phyloP scores from a whole-genome alignment of 495 filamentous ascomycete genomes.

The Corynascus novoguineensis region DNA sequence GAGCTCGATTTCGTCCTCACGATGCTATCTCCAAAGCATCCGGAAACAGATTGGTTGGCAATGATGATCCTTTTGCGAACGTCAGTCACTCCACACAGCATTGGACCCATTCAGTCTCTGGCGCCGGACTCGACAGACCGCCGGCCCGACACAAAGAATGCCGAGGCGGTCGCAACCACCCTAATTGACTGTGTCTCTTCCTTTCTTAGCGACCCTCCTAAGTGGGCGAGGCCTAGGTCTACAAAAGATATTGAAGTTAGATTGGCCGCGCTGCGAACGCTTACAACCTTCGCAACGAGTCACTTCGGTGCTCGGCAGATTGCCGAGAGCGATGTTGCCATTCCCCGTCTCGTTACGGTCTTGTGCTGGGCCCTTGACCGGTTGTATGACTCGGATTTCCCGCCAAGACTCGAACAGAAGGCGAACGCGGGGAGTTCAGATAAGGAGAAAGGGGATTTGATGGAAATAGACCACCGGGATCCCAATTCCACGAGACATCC shows the following conservation, averaged over 20 bases:
- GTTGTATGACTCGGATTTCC: slow-evolving; percentile 40
- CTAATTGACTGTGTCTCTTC: slow-evolving; percentile 40
- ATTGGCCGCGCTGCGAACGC: slow-evolving; percentile 32
- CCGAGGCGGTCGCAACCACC: slow-evolving; percentile 28
- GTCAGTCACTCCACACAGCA: slow-evolving; percentile 37
- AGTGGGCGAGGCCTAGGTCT: slow-evolving; percentile 33
- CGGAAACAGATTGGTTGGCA: slow-evolving; percentile 37
- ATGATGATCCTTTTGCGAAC: slow-evolving; percentile 39
- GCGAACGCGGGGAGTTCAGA: not conserved
- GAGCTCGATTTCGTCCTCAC: slow-evolving; percentile 44
- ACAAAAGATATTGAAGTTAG: slow-evolving; percentile 28
- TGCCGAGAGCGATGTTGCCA: slow-evolving; percentile 34
- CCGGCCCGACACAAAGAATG: slow-evolving; percentile 17
- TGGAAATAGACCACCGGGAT: slow-evolving; percentile 7
- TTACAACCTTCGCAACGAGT: slow-evolving; percentile 34
- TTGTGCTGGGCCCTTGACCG: slow-evolving; percentile 40
- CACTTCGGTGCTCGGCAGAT: slow-evolving; percentile 37
- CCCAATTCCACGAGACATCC: not conserved
- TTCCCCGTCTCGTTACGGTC: slow-evolving; percentile 37
- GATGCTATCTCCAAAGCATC: slow-evolving; percentile 42
- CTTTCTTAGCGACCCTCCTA: slow-evolving; percentile 35
- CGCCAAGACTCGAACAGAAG: not conserved
- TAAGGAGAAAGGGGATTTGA: not conserved
- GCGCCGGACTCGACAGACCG: slow-evolving; percentile 10
- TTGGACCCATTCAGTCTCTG: slow-evolving; percentile 38